Evolutionary conservation across 2,329 filamentous ascomycete genomes (phyloP), one percentile per base, ranked within the genome.

Genomic region (Teratosphaeria viscida): DNA sequence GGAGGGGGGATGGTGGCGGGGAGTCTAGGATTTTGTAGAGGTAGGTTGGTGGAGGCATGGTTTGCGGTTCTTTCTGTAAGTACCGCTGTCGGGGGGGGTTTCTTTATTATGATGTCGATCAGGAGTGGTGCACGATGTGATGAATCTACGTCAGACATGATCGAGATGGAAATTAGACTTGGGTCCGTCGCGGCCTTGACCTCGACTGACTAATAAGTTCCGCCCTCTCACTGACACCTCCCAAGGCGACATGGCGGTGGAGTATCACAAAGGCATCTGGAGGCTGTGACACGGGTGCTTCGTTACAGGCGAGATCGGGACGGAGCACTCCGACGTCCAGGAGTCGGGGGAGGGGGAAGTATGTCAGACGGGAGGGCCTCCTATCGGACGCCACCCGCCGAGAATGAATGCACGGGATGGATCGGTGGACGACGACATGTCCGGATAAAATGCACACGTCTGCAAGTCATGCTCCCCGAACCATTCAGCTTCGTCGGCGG

Each of bases 21-120:
- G 54, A 14, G 34, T 66, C 64, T 49, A 70, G 65, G 57, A 71
- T 69, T 37, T 71, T 71, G 65, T 71, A 71, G 54, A 66, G 67
- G 61, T 64, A 66, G 11, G 29, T 37, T 5, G 55, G 55, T 14
- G 55, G 12, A 12, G 55, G 35, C 55, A 56, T 56, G 43, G 23
- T 23, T 2, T 23, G 23, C 23, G 23, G 23, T 2, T 23, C 16
- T 19, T 5, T n/a, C 8, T 19, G n/a, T n/a, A n/a, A n/a, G n/a
- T n/a, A 19, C 8, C 19, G 16, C 8, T n/a, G n/a, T 23, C 43
- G 7, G 43, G 2, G 2, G n/a, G 23, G 43, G 1, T 23, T 23
- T 23, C 19, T 19, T 19, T 19, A 1, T 19, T 19, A 19, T 1
- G 1, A 19, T n/a, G 43, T 23, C n/a, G 5, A 23, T 16, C 5